Conservation (phyloP, 106 monocot species). For the Apostasia ramifera region DNA sequence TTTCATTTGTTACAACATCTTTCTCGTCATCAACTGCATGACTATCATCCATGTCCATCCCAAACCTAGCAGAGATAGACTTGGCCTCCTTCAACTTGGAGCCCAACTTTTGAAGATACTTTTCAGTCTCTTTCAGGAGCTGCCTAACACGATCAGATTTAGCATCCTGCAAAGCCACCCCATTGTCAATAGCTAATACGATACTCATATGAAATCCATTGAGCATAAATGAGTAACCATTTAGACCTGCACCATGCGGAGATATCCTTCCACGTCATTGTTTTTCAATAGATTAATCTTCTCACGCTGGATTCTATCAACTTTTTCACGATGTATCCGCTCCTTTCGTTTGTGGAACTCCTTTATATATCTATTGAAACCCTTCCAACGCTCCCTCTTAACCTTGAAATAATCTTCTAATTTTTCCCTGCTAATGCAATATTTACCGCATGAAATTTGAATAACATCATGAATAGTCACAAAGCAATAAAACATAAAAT, state of each 20-base stretch:
- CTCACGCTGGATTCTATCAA: constrained; percentile 96
- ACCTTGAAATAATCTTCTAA: constrained; percentile 86
- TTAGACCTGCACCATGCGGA: constrained; percentile 95
- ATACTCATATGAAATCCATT: constrained; percentile 3
- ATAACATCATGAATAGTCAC: not conserved
- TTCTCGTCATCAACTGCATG: constrained; percentile 45
- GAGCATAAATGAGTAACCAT: constrained; percentile 1
- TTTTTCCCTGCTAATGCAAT: constrained; percentile 61
- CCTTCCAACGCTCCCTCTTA: constrained; percentile 83
- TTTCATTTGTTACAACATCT: constrained; percentile 47
- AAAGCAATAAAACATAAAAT: not conserved
- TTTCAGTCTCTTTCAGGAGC: constrained; percentile 97
- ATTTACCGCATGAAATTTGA: not conserved
- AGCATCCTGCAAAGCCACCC: constrained; percentile 58
- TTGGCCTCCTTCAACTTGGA: constrained; percentile 85
- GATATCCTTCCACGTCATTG: constrained; percentile 99
- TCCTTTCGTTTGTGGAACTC: constrained; percentile 98
- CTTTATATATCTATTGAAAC: constrained; percentile 74
- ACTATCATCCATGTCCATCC: constrained; percentile 59
- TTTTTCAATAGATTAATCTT: constrained; percentile 97
- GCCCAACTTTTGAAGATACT: constrained; percentile 91
- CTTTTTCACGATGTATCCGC: constrained; percentile 81
- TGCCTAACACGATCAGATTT: constrained; percentile 98
- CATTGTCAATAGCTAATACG: constrained; percentile 7
- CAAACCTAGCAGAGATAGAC: constrained; percentile 46